Evolutionary conservation across 805 yeast genomes (phyloP), one percentile per base, ranked within the genome.

Genomic region (Schwanniomyces sp.): DNA sequence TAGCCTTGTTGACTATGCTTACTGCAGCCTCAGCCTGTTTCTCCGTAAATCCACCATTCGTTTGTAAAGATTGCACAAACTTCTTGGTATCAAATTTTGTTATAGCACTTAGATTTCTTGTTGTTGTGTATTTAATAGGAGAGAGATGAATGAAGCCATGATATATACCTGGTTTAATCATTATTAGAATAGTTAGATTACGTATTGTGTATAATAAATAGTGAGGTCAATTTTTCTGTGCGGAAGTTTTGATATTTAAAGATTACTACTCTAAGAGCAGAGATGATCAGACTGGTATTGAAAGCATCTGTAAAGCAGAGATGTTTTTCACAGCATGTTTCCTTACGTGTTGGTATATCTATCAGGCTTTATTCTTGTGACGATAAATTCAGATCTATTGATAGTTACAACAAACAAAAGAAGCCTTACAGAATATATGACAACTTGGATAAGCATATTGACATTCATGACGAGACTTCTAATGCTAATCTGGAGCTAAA

Each of bases 1-100:
- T 79, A 0, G 96, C 90, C 40, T 78, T 75, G 34, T 85, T 75
- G 51, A 94, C 83, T 4, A 91, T 82, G 36, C 74, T 75, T 5
- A 92, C 87, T 0, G 95, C 88, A 0, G 88, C 81, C 53, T 85
- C 88, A 0, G 96, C 84, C 65, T 94, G 98, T 48, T 82, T 74
- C 40, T 78, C 77, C 5, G 81, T 76, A 64, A 92, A 88, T 3
- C 72, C 76, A 7, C 96, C 95, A 43, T 84, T 81, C 27, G 75
- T 74, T 53, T 84, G 80, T 18, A 91, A 76, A 43, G 83, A 76
- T 55, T 81, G 79, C 8, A 85, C 86, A 57, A 88, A 86, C 60
- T 77, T 76, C 56, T 85, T 85, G 34, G 97, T 89, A 63, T 91
- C 91, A 54, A 89, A 85, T 57, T 84, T 69, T 47, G 78, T 72